phyloP scores from a whole-genome alignment of 176 grass and related monocot genomes.

The Thinopyrum elongatum region DNA sequence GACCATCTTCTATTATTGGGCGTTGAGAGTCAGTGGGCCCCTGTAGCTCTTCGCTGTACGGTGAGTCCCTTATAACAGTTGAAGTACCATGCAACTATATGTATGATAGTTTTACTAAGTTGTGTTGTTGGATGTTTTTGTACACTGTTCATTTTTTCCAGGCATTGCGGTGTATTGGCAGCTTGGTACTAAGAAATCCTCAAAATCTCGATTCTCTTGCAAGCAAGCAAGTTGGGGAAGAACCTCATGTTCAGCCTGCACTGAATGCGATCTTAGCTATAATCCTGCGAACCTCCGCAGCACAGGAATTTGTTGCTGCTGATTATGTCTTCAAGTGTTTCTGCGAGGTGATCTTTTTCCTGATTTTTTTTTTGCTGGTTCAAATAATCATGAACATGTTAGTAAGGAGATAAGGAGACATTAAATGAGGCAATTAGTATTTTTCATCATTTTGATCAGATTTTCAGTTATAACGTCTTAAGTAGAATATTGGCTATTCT shows the following conservation, averaged over 20 bases:
- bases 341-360: constrained; percentile 64
- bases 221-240: constrained; percentile 92
- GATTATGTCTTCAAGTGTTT: constrained; percentile 96
- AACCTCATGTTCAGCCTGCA: constrained; percentile 82
- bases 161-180: constrained; percentile 87
- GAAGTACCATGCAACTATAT: constrained; percentile 5
- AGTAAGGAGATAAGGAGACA: constrained; percentile 1
- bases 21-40: constrained; percentile 94
- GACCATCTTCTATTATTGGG: constrained; percentile 87
- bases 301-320: constrained; percentile 92
- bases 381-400: background rate
- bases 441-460: background rate
- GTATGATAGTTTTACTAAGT: constrained; percentile 9
- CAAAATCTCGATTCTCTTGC: constrained; percentile 78
- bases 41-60: constrained; percentile 85
- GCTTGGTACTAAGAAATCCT: constrained; percentile 89
- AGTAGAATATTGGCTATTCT: background rate
- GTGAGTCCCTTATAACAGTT: constrained; percentile 48
- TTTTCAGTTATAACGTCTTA: constrained; percentile 14
- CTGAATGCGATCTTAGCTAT: constrained; percentile 87
- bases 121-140: constrained; percentile 15
- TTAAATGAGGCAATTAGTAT: background rate
- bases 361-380: constrained; percentile 34
- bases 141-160: constrained; percentile 39
- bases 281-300: constrained; percentile 63